Evolutionary conservation across 2,329 filamentous ascomycete species (phyloP).

Genomic region (Cercospora sp.): DNA sequence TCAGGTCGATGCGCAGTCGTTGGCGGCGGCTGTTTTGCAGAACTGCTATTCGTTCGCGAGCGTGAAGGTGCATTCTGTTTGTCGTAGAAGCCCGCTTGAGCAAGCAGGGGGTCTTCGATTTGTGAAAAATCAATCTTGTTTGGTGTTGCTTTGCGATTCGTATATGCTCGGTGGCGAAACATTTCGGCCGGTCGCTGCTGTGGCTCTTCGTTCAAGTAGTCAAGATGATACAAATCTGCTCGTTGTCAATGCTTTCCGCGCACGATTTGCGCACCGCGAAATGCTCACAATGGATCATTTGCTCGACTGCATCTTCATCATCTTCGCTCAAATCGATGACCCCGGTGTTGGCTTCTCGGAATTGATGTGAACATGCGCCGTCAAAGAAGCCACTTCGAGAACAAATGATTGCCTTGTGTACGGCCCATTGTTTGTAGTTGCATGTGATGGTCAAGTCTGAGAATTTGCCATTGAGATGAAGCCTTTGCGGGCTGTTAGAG

Average conservation of each 20-base stretch:
- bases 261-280: neutral
- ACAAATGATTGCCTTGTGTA: slow-evolving; percentile 52
- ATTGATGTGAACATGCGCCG: slow-evolving; percentile 41
- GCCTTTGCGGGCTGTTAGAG: slow-evolving; percentile 34
- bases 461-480: slow-evolving; percentile 44
- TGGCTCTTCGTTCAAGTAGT: slow-evolving; percentile 37
- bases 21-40: neutral
- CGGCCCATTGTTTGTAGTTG: slow-evolving; percentile 48
- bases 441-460: slow-evolving; percentile 53
- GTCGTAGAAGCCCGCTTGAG: slow-evolving; percentile 37
- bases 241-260: neutral
- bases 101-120: slow-evolving; percentile 41
- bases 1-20: slow-evolving; percentile 16
- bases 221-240: slow-evolving; percentile 43
- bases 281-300: slow-evolving; percentile 44
- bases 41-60: neutral
- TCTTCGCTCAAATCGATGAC: slow-evolving; percentile 43
- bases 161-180: slow-evolving; percentile 38
- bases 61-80: neutral
- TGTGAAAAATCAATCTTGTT: slow-evolving; percentile 40
- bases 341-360: slow-evolving; percentile 39
- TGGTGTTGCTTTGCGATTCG: slow-evolving; percentile 32
- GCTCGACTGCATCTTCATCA: slow-evolving; percentile 43
- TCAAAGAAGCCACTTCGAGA: slow-evolving; percentile 51
- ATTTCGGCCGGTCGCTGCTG: slow-evolving; percentile 33